These are phyloP conservation scores for Rhinocladiella mackenziei DNA, from an alignment of 2,329 filamentous ascomycete species.

Conservation along the genomic window DNA sequence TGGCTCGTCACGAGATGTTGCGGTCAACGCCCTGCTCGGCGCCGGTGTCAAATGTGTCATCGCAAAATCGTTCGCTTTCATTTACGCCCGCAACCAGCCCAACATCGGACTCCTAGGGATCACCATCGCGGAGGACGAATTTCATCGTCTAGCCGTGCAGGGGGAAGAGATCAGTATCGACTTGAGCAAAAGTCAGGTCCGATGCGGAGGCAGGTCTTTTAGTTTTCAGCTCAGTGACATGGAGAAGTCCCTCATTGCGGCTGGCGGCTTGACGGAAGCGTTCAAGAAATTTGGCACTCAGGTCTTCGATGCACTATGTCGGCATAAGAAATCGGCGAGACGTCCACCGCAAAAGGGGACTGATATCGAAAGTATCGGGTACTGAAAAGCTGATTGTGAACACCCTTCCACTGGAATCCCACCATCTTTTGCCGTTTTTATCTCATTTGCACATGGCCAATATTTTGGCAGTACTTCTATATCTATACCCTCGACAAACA, in stretches of 20 bases:
- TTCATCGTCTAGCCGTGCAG: slow-evolving; percentile 4
- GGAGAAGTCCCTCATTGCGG: slow-evolving; percentile 8
- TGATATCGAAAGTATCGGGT: too few species aligned
- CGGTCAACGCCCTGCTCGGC: slow-evolving; percentile 40
- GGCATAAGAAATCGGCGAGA: background rate
- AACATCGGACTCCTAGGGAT: slow-evolving; percentile 43
- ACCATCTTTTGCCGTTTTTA: too few species aligned
- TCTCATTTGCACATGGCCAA: too few species aligned
- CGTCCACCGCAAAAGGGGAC: too few species aligned
- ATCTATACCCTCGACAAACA: too few species aligned
- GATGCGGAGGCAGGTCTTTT: background rate
- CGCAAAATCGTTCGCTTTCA: slow-evolving; percentile 46
- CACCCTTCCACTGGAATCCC: too few species aligned
- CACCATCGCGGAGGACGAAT: slow-evolving; percentile 6
- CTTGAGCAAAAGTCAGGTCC: background rate
- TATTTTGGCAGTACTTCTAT: too few species aligned
- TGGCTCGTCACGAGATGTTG: slow-evolving; percentile 45
- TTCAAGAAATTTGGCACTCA: slow-evolving; percentile 6
- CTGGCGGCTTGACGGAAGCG: slow-evolving; percentile 6
- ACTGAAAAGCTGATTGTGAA: too few species aligned
- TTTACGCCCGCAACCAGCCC: slow-evolving; percentile 46
- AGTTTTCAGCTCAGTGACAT: slow-evolving; percentile 7
- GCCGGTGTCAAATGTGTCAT: slow-evolving; percentile 43
- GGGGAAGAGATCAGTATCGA: slow-evolving; percentile 6
- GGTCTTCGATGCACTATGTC: slow-evolving; percentile 5